Percentiles rank a stretch among this genome's conserved stretches.
Conservation (phyloP, 2,329 filamentous ascomycete genomes). For the Pseudogymnoascus pannorum region DNA sequence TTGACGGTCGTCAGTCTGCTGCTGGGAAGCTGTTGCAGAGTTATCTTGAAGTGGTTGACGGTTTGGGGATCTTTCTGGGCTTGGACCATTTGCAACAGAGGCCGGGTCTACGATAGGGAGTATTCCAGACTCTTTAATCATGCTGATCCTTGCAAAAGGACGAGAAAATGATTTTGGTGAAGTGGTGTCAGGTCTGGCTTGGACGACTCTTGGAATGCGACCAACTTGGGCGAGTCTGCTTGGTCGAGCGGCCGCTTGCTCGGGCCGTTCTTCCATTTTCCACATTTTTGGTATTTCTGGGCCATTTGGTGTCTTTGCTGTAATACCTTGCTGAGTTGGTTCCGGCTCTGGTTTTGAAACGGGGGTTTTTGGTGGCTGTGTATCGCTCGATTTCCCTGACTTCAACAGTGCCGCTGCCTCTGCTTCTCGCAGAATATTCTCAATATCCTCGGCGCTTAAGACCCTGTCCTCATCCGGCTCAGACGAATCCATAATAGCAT, state of each 20-base stretch:
- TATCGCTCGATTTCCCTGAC: neutral
- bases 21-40: neutral
- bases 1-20: neutral
- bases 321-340: neutral
- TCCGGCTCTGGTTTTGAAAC: neutral
- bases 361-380: neutral
- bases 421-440: conserved; percentile 45
- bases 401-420: conserved; percentile 25
- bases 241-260: neutral
- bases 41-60: conserved; percentile 14
- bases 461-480: conserved; percentile 28
- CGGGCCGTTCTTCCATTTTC: conserved; percentile 1
- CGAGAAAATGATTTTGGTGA: conserved; percentile 79
- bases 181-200: conserved; percentile 55
- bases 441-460: conserved; percentile 29
- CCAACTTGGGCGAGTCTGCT: conserved; percentile 74
- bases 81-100: conserved; percentile 43
- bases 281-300: conserved; percentile 4
- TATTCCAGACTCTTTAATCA: conserved; percentile 27
- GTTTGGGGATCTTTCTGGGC: conserved; percentile 24
- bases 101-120: conserved; percentile 29
- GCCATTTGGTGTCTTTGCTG: neutral
- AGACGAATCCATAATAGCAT: conserved; percentile 54
- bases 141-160: conserved; percentile 59
- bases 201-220: conserved; percentile 76